A percentile compares a stretch with the other conserved stretches of the same genome.
These are phyloP conservation scores for Xylaria sp. DNA, from an alignment of 2,329 filamentous ascomycete genomes.

Conservation along the genomic window DNA sequence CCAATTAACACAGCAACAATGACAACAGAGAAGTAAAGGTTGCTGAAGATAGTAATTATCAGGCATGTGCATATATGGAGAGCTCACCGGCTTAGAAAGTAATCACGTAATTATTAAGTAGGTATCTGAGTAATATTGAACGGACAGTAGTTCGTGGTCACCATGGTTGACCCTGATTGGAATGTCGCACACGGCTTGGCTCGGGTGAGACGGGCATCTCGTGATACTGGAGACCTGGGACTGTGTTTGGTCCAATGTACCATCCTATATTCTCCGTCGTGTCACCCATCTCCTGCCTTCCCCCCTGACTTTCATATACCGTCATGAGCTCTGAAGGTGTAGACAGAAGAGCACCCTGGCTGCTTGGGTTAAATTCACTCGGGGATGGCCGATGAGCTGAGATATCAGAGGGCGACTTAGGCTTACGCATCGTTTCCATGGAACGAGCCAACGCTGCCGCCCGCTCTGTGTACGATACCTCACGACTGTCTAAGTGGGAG, in stretches of 20 bases:
- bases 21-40: no score
- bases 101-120: not conserved
- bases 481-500: slow-evolving; percentile 7
- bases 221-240: not conserved
- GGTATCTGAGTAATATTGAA: not conserved
- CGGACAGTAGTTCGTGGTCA: not conserved
- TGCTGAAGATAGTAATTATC: no score
- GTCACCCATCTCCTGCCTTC: not conserved
- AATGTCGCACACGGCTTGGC: not conserved
- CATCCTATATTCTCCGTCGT: slow-evolving; percentile 2
- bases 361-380: not conserved
- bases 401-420: not conserved
- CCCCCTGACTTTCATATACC: not conserved
- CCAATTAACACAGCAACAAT: no score
- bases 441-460: slow-evolving; percentile 11
- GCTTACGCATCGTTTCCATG: slow-evolving; percentile 1
- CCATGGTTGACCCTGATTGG: not conserved
- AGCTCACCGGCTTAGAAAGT: no score
- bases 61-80: no score
- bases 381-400: not conserved
- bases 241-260: not conserved
- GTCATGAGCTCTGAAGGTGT: not conserved
- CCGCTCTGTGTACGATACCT: slow-evolving; percentile 10
- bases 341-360: not conserved
- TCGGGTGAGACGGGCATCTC: not conserved